Conservation (phyloP, 805 yeast genomes). For the Saccharomyces cerevisiae region DNA sequence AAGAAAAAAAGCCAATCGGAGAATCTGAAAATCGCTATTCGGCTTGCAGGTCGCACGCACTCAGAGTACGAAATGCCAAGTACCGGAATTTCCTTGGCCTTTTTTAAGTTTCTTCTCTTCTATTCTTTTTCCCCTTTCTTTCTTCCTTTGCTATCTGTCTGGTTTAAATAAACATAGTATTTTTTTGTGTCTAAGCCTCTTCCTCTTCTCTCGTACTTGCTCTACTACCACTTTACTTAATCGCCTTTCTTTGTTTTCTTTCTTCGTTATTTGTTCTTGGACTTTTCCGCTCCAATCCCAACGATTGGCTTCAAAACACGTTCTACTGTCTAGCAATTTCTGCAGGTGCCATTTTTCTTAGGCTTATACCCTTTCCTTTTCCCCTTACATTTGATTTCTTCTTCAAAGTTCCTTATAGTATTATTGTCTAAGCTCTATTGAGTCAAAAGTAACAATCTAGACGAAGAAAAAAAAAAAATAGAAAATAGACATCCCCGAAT, state of each 20-base stretch:
- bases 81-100: not conserved
- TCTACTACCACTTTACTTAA: not conserved
- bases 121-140: not conserved
- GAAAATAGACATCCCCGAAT: not conserved
- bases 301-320: not conserved
- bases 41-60: not conserved
- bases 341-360: not conserved
- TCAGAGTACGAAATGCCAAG: not conserved
- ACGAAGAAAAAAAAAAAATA: not conserved
- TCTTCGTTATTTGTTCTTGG: not conserved
- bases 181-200: not conserved
- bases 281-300: not conserved
- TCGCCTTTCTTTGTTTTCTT: not conserved
- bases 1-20: slow-evolving; percentile 5
- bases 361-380: not conserved
- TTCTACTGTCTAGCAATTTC: not conserved
- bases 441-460: not conserved
- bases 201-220: not conserved
- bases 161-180: not conserved
- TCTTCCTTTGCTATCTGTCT: not conserved
- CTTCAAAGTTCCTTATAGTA: not conserved
- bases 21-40: not conserved
- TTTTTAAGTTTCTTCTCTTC: not conserved
- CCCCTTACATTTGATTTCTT: not conserved
- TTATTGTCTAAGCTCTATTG: not conserved